Evolutionary conservation across 805 yeast species (phyloP).

Genomic region (Candida ulmi): DNA sequence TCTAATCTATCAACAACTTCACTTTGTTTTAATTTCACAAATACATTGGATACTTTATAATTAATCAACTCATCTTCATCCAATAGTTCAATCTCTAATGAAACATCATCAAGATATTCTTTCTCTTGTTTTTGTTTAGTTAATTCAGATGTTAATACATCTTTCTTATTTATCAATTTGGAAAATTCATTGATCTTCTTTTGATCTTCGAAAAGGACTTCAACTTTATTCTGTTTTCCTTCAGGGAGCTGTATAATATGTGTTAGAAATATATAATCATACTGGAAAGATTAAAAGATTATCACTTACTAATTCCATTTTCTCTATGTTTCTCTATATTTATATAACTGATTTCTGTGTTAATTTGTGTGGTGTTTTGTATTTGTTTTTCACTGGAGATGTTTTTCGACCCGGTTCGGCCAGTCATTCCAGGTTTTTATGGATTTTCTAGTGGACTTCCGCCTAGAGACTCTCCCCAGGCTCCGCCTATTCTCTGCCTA

Average conservation of each 20-base stretch:
- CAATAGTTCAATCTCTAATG: conserved; percentile 77
- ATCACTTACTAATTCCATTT: neutral
- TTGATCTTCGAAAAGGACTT: conserved; percentile 58
- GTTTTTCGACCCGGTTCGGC: too few relatives aligned
- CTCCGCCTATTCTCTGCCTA: too few relatives aligned
- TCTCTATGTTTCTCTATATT: too few relatives aligned
- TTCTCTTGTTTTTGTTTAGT: conserved; percentile 56
- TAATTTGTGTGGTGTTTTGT: too few relatives aligned
- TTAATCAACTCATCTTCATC: conserved; percentile 71
- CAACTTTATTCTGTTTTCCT: conserved; percentile 34
- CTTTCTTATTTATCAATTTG: conserved; percentile 68
- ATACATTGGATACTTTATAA: conserved; percentile 77
- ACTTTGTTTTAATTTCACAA: conserved; percentile 61
- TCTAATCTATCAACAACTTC: conserved; percentile 69
- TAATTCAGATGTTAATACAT: conserved; percentile 46
- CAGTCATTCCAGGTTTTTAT: too few relatives aligned
- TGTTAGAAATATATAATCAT: neutral
- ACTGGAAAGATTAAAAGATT: neutral
- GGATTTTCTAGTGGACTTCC: too few relatives aligned
- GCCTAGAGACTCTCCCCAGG: too few relatives aligned
- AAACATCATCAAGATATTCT: conserved; percentile 82
- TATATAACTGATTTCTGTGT: too few relatives aligned
- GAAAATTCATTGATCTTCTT: conserved; percentile 85
- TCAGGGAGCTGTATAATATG: conserved; percentile 32
- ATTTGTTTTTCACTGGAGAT: too few relatives aligned